Evolutionary conservation across 129 eudicot species (phyloP).

Genomic region (Flaveria robusta): DNA sequence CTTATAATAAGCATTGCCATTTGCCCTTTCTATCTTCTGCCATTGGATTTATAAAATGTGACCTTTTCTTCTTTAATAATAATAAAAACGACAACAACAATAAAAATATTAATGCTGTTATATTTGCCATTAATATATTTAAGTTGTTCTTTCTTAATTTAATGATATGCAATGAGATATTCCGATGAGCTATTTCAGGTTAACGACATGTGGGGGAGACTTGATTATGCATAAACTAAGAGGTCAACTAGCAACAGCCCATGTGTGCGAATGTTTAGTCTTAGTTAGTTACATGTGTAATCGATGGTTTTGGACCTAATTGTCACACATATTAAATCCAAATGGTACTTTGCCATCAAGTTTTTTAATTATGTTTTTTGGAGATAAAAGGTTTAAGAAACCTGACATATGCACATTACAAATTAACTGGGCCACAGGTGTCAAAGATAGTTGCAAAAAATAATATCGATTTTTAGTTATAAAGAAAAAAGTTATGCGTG

Average conservation of each 20-base stretch:
- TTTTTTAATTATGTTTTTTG: not conserved
- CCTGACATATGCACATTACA: no score
- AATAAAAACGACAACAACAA: no score
- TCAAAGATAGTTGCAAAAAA: not conserved
- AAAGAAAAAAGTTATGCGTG: not conserved
- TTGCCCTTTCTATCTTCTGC: not conserved
- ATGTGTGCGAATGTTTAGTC: conserved; percentile 11
- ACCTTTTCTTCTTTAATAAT: no score
- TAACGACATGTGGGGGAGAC: conserved; percentile 23
- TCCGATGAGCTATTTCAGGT: no score
- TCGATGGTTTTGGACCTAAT: conserved; percentile 15
- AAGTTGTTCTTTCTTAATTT: no score
- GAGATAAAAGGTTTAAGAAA: no score
- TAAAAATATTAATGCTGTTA: no score
- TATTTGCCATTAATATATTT: no score
- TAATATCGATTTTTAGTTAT: not conserved
- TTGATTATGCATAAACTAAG: conserved; percentile 2
- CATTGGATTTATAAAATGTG: not conserved
- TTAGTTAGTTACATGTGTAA: not conserved
- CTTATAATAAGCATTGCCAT: conserved; percentile 15
- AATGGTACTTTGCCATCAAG: not conserved
- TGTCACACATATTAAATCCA: not conserved
- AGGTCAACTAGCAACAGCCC: conserved; percentile 39
- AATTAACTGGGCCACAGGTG: not conserved
- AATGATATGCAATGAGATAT: no score